Percentiles rank a stretch among this genome's conserved stretches.
These are phyloP conservation scores for Phytopythium helicoides DNA, from an alignment of 352 stramenopile species.

Conservation along the genomic window DNA sequence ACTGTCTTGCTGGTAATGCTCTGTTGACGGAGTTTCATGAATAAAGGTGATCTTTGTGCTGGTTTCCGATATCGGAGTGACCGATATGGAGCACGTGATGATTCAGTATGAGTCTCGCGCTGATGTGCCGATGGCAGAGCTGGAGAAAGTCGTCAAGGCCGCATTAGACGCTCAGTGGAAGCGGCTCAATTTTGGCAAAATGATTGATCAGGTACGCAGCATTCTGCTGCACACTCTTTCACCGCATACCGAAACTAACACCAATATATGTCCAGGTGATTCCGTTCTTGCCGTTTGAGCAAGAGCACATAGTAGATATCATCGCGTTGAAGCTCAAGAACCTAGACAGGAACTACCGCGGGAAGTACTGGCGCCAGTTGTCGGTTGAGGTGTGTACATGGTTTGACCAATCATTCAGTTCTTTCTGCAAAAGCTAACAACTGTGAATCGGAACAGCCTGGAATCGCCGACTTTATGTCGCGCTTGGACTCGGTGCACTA, in stretches of 20 bases:
- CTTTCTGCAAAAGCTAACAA: too few species aligned
- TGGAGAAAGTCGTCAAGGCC: slow-evolving; percentile 77
- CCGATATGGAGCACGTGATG: slow-evolving; percentile 82
- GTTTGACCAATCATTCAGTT: too few species aligned
- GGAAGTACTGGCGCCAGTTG: slow-evolving; percentile 72
- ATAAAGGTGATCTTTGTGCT: slow-evolving; percentile 84
- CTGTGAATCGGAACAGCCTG: slow-evolving; percentile 16
- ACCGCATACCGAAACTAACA: too few species aligned
- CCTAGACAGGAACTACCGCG: slow-evolving; percentile 71
- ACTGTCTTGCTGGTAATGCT: too few species aligned
- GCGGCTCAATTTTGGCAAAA: slow-evolving; percentile 87
- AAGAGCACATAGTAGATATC: slow-evolving; percentile 74
- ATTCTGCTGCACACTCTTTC: too few species aligned
- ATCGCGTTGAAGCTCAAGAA: slow-evolving; percentile 79
- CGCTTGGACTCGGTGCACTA: slow-evolving; percentile 73
- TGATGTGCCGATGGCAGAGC: slow-evolving; percentile 51
- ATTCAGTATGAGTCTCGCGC: slow-evolving; percentile 75
- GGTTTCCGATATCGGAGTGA: slow-evolving; percentile 86
- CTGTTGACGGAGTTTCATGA: too few species aligned
- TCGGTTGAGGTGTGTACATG: slow-evolving; percentile 69
- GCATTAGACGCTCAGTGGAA: slow-evolving; percentile 85
- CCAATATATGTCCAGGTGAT: slow-evolving; percentile 53
- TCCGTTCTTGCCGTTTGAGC: slow-evolving; percentile 87
- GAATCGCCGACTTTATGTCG: slow-evolving; percentile 68
- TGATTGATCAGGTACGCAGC: slow-evolving; percentile 70